Evolutionary conservation across 306 rosid species (phyloP), one percentile per base, ranked within the genome.

Genomic region (Cicer arietinum): DNA sequence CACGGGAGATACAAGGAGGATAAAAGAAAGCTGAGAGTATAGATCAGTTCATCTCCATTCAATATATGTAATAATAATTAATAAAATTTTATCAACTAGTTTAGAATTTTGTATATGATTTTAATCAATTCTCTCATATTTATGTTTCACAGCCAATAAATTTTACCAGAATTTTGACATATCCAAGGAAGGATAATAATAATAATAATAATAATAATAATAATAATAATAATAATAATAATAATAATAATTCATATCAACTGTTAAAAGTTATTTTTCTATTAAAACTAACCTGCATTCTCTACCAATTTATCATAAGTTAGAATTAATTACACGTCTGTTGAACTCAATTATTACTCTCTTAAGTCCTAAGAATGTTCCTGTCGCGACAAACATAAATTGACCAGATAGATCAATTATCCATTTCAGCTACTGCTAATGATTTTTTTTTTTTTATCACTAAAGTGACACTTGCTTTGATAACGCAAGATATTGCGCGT

Each of bases 41-140:
- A 76, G 71, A 57, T 79, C 68, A 74, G 56, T 63, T 73, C 7
- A 69, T 64, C 69, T 71, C 56, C 71, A 35, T 74, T 59, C 30
- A 18, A 62, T 47, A 40, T 66, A 56, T 59, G 37, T 35, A 14
- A 30, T 45, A 54, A 66, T 35, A 13, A 67, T 18, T 59, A 74
- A 69, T 81, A 69, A 67, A 57, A 69, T 18, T 42, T 63, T 41
- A 22, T 62, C 56, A 13, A 4, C 39, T 37, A 59, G 66, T 74
- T 59, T 73, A 67, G 77, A 47, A 47, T 10, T 47, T n/a, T n/a
- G 40, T 70, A 13, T 70, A 63, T 71, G 17, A 58, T 74, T 57
- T 73, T 50, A 58, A 52, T 57, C 11, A 67, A 45, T 63, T 45
- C 16, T 16, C 46, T 65, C 18, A 41, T 42, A 20, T 51, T 54